Evolutionary conservation across 306 rosid genomes (phyloP), one percentile per base, ranked within the genome.

Genomic region (Arachis hypogaea): DNA sequence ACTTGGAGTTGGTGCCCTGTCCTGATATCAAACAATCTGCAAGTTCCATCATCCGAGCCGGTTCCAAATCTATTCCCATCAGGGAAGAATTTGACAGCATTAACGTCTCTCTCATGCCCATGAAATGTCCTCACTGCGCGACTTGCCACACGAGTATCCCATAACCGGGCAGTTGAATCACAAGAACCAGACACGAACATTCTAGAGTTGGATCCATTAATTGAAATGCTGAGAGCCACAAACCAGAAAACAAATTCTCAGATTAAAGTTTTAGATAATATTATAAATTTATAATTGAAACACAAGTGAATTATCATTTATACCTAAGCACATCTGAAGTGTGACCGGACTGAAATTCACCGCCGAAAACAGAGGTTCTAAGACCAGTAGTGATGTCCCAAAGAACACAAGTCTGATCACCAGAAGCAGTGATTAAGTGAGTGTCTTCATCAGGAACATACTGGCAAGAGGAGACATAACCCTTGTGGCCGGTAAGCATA

Each of bases 61-160:
- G 97, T 91, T 80, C 97, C 98, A 89, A 93, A 93, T 80, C 98
- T 86, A 68, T 89, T 84, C 59, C 98, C 98, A 86, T 93, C 98
- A 42, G 98, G 94, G 80, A 93, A 93, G 85, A 93, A 93, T 78
- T 85, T 91, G 73, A 93, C 98, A 33, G 91, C 11, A 81, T 78
- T 89, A 55, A 93, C 97, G 86, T 93, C 98, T 29, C 91, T 94
- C 62, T 85, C 86, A 0, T 93, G 97, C 66, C 98, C 97, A 55
- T 88, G 88, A 83, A 91, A 93, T 2, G 97, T 93, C 74, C 80
- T 84, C 75, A 91, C 91, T 36, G 98, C 97, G 80, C 97, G 94
- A 85, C 98, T 93, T 69, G 98, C 97, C 55, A 93, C 97, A n/a
- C 94, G 98, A 72, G 97, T 86, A 83, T 94, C 98, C 98, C 98